A percentile compares a stretch with the other conserved stretches of the same genome.
Evolutionary conservation across 805 yeast species (phyloP).

Genomic region (Wickerhamomyces silvicola): DNA sequence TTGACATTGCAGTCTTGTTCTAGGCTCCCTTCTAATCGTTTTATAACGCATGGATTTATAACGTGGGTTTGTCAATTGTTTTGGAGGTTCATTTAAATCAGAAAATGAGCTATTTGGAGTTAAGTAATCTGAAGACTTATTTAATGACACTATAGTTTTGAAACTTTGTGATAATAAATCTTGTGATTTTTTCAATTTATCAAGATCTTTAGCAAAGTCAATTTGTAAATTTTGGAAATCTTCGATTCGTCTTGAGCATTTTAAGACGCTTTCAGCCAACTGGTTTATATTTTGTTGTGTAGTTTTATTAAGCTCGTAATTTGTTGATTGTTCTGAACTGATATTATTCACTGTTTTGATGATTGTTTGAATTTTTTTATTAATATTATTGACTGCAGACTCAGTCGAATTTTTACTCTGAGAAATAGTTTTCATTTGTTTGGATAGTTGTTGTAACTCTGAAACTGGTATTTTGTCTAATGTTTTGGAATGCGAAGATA

Average conservation of each 20-base stretch:
- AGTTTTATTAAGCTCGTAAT: background rate
- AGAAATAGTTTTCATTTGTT: too few species aligned
- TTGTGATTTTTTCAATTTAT: constrained; percentile 1
- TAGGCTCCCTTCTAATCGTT: background rate
- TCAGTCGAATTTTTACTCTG: background rate
- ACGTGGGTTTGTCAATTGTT: background rate
- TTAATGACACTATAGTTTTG: background rate
- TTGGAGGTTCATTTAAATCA: background rate
- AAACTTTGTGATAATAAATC: background rate
- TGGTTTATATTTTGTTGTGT: background rate
- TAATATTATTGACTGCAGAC: background rate
- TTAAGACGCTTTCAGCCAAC: constrained; percentile 2
- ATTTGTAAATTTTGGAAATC: constrained; percentile 4
- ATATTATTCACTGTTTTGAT: background rate
- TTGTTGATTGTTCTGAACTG: background rate
- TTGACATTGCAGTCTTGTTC: too few species aligned
- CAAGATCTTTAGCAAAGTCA: background rate
- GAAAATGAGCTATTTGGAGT: background rate
- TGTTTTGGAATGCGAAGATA: too few species aligned
- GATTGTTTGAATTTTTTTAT: background rate
- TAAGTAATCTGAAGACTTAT: background rate
- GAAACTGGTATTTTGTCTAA: too few species aligned
- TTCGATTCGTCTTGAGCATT: constrained; percentile 4
- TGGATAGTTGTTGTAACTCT: too few species aligned
- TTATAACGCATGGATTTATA: background rate